Evolutionary conservation across 202 grass and related monocot species (phyloP).

Genomic region (Setaria italica): DNA sequence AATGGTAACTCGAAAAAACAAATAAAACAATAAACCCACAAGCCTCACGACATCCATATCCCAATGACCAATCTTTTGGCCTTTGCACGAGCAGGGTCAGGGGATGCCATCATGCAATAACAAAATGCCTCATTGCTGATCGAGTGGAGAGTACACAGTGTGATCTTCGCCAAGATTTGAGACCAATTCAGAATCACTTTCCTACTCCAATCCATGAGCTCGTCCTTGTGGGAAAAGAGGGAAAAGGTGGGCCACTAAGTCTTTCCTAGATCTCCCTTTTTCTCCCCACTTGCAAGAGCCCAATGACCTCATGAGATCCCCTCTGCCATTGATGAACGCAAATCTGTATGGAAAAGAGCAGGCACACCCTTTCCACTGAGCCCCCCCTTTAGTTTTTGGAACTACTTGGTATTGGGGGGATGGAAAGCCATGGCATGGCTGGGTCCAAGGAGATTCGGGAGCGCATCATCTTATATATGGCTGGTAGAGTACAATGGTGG

Average conservation of each 20-base stretch:
- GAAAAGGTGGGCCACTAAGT: constrained; percentile 58
- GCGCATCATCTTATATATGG: constrained; percentile 52
- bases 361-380: constrained; percentile 61
- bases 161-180: constrained; percentile 64
- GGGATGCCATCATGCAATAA: constrained; percentile 46
- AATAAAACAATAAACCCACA: constrained; percentile 17
- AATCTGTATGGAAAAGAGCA: constrained; percentile 62
- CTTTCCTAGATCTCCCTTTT: constrained; percentile 63
- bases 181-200: constrained; percentile 57
- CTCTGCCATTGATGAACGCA: constrained; percentile 52
- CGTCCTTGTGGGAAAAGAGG: constrained; percentile 36
- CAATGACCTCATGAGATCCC: constrained; percentile 53
- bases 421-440: constrained; percentile 52
- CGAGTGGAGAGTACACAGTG: constrained; percentile 61
- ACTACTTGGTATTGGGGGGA: constrained; percentile 62
- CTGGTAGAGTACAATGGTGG: constrained; percentile 54
- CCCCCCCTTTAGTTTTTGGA: constrained; percentile 56
- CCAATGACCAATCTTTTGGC: constrained; percentile 32
- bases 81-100: constrained; percentile 17
- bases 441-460: constrained; percentile 68
- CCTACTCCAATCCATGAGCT: constrained; percentile 49
- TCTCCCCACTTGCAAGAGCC: constrained; percentile 54
- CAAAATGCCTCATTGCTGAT: constrained; percentile 46
- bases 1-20: constrained; percentile 9
- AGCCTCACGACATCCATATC: constrained; percentile 24